Evolutionary conservation across 345 rosid genomes (phyloP).

Genomic region (Geranium rotundifolium): DNA sequence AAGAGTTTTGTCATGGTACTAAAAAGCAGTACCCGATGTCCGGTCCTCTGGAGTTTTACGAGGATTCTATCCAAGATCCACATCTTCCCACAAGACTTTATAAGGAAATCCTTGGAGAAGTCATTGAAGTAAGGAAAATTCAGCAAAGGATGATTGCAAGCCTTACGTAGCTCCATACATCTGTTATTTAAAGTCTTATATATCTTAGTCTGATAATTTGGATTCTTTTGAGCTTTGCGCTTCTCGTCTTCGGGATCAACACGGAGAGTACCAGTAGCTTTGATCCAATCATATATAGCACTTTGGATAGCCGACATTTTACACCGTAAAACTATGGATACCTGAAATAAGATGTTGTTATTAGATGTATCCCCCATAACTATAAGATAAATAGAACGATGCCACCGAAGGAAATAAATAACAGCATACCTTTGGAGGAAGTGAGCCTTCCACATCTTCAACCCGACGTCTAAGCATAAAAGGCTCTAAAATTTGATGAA

Average conservation of each 20-base stretch:
- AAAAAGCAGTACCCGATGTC: conserved; percentile 92
- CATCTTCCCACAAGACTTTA: conserved; percentile 89
- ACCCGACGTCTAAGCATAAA: conserved; percentile 99
- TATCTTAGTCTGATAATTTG: conserved; percentile 65
- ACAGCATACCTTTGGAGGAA: conserved; percentile 86
- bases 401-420: conserved; percentile 3
- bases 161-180: conserved; percentile 98
- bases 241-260: conserved; percentile 95
- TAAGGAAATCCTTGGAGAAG: conserved; percentile 82
- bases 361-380: conserved; percentile 14
- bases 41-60: conserved; percentile 83
- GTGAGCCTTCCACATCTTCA: conserved; percentile 98
- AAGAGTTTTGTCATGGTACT: conserved; percentile 99
- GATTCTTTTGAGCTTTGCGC: conserved; percentile 63
- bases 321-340: conserved; percentile 82
- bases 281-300: conserved; percentile 97
- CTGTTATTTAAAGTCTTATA: conserved; percentile 76
- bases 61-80: conserved; percentile 95
- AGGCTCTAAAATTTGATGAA: conserved; percentile 98
- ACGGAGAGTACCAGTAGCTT: conserved; percentile 90
- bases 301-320: conserved; percentile 98
- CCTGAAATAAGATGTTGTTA: conserved; percentile 42
- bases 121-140: conserved; percentile 90
- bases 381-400: not conserved
- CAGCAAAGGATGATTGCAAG: conserved; percentile 96